phyloP scores from a whole-genome alignment of 2,329 filamentous ascomycete genomes.

The Aspergillus hiratsukae region DNA sequence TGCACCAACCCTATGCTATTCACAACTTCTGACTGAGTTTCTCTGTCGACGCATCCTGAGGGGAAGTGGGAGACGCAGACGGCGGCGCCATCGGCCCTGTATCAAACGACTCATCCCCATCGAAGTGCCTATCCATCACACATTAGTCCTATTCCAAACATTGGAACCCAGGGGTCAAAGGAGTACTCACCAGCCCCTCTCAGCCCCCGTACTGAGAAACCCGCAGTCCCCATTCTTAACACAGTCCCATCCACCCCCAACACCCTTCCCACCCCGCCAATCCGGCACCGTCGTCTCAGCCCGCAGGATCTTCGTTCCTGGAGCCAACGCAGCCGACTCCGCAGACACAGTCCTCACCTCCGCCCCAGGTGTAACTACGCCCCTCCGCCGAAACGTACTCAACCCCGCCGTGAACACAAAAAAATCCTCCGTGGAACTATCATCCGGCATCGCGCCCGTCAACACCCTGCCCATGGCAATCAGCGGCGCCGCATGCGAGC shows the following conservation, averaged over 20 bases:
- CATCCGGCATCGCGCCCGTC: constrained; percentile 71
- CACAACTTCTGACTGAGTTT: constrained; percentile 19
- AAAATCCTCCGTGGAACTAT: constrained; percentile 73
- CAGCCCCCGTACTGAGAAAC: constrained; percentile 73
- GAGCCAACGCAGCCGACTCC: constrained; percentile 18
- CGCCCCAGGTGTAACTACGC: constrained; percentile 15
- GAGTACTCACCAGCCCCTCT: constrained; percentile 74
- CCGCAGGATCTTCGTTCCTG: constrained; percentile 27
- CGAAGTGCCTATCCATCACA: constrained; percentile 37
- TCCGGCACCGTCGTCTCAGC: constrained; percentile 24
- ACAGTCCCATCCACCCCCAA: constrained; percentile 76
- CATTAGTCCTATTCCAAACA: neutral
- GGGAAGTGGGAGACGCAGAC: constrained; percentile 14
- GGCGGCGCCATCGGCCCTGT: constrained; percentile 26
- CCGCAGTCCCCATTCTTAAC: constrained; percentile 77
- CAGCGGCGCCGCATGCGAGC: constrained; percentile 83
- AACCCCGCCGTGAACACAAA: constrained; percentile 77
- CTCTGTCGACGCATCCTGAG: constrained; percentile 1
- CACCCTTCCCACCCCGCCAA: constrained; percentile 59
- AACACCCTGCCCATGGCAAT: constrained; percentile 81
- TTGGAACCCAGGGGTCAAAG: constrained; percentile 16
- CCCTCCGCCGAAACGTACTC: constrained; percentile 59
- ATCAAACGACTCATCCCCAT: constrained; percentile 45
- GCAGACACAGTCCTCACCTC: constrained; percentile 16
- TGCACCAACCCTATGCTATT: neutral